Evolutionary conservation across 2,329 filamentous ascomycete genomes (phyloP), one percentile per base, ranked within the genome.

Genomic region (Penicillium oxalicum): DNA sequence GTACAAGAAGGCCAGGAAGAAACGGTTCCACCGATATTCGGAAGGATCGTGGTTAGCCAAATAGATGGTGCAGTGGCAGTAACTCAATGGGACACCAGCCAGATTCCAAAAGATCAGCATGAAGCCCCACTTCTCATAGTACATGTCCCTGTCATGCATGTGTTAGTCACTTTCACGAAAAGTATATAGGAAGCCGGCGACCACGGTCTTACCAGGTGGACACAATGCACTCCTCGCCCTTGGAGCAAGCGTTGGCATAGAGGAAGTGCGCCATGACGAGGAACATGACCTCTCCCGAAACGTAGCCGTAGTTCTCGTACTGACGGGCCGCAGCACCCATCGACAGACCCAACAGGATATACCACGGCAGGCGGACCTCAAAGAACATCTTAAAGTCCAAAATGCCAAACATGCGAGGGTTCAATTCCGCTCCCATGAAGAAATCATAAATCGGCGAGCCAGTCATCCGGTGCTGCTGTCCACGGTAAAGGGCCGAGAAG

Each of bases 41-140:
- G 81, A 77, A 0, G 91, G 87, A 61, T 86, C 73, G 68, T 94
- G 89, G 70, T 87, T 91, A 57, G 89, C 89, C 44, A 95, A 79
- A 73, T 87, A 95, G 61, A 95, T 82, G 42, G 87, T 91, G 79
- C 87, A 93, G 76, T 95, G 90, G 75, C 89, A 95, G 78, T 95
- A 95, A 47, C 84, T 90, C 45, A 95, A 78, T 11, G 90, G 90
- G 26, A 95, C 90, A 58, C 90, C 90, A 40, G 90, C 89, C 67
- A 95, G 77, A 72, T 95, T 95, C 90, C 90, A 95, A 81, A 95
- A 95, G 70, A 94, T 94, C 58, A 95, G 81, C 90, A 95, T 95
- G 76, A 95, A 95, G 45, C 90, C 90, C 82, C 88, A 91, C 74
- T 95, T 95, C 77, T 95, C 90, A 62, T 89, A 91, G 76, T 94